Evolutionary conservation across 805 yeast species (phyloP).

Genomic region (Saccharomycopsis guyanensis): DNA sequence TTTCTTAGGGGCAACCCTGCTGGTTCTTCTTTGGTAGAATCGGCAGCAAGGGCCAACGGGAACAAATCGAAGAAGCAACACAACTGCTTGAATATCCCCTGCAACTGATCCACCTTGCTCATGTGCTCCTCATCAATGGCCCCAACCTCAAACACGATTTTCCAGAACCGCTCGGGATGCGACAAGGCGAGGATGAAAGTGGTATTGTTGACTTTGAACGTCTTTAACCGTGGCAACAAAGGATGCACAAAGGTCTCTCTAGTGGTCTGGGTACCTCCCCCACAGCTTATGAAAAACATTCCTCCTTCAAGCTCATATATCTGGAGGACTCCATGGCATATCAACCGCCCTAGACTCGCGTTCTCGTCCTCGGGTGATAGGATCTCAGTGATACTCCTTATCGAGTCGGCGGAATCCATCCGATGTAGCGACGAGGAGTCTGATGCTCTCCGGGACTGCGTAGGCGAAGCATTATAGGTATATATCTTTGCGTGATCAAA

Average conservation of each 20-base stretch:
- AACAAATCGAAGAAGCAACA: constrained; percentile 13
- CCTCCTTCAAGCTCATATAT: constrained; percentile 18
- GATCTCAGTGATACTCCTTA: constrained; percentile 15
- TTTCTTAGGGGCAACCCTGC: too few species aligned
- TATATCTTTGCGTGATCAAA: constrained; percentile 9
- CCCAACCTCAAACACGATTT: constrained; percentile 5
- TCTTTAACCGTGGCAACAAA: constrained; percentile 10
- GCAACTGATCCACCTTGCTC: neutral
- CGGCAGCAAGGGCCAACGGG: too few species aligned
- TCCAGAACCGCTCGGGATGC: constrained; percentile 18
- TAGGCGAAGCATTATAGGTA: constrained; percentile 7
- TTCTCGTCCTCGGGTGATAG: neutral
- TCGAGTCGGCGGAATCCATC: constrained; percentile 13
- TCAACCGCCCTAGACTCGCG: constrained; percentile 4
- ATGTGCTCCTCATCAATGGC: neutral
- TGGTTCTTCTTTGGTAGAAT: too few species aligned
- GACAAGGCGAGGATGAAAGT: constrained; percentile 15
- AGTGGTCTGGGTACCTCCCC: constrained; percentile 14
- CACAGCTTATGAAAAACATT: constrained; percentile 12
- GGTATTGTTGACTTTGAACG: constrained; percentile 6
- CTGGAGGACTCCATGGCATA: constrained; percentile 12
- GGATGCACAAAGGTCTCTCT: constrained; percentile 19
- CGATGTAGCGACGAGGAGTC: neutral
- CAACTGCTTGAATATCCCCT: constrained; percentile 2
- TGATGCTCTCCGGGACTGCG: too few species aligned